These are phyloP conservation scores for Plenodomus lindquistii DNA, from an alignment of 2,329 filamentous ascomycete genomes.

Conservation along the genomic window DNA sequence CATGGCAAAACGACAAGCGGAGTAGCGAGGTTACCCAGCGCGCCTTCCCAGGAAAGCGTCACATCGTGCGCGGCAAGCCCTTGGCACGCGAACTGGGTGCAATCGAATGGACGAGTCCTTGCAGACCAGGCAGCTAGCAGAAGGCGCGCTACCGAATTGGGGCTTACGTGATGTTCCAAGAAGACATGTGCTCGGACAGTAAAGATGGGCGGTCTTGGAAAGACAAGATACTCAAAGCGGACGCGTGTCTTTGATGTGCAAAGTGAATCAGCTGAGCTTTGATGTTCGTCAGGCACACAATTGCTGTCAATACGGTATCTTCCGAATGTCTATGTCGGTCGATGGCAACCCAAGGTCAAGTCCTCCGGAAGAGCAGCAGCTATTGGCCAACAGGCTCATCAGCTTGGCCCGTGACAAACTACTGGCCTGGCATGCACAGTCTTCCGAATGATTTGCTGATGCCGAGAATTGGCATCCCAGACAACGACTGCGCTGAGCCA, in stretches of 20 bases:
- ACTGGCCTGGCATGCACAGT: background rate
- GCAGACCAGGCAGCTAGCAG: too few relatives aligned
- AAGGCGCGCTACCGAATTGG: background rate
- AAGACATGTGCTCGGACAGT: background rate
- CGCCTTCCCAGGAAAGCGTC: slow-evolving; percentile 4
- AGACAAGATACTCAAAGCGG: background rate
- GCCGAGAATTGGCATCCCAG: slow-evolving; percentile 15
- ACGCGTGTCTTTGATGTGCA: background rate
- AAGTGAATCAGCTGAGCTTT: background rate
- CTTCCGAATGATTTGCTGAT: slow-evolving; percentile 1
- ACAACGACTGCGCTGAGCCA: slow-evolving; percentile 8
- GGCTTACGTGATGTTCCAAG: background rate
- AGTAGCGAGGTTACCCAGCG: background rate
- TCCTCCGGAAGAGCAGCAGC: too few relatives aligned
- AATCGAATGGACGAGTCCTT: background rate
- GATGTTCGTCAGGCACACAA: too few relatives aligned
- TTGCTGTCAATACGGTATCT: too few relatives aligned
- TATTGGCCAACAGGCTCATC: too few relatives aligned
- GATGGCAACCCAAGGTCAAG: too few relatives aligned
- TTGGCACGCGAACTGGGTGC: slow-evolving; percentile 10
- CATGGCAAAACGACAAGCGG: slow-evolving; percentile 11
- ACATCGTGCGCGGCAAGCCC: slow-evolving; percentile 15
- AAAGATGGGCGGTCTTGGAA: background rate
- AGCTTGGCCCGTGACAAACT: background rate
- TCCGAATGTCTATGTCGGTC: too few relatives aligned